phyloP scores from a whole-genome alignment of 2,329 filamentous ascomycete species.

The Rachicladosporium sp. region DNA sequence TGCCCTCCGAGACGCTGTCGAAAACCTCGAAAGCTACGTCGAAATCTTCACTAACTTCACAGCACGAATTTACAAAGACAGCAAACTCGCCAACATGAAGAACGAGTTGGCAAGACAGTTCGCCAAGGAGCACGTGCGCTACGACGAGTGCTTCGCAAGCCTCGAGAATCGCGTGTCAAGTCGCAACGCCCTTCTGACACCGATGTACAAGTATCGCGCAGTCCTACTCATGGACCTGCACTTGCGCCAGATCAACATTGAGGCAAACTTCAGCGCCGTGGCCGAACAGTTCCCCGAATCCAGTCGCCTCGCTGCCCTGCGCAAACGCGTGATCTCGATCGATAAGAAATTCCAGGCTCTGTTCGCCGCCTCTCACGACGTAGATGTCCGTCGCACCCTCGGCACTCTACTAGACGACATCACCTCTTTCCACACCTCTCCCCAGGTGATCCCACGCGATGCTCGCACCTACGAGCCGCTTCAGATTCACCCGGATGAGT shows the following conservation, averaged over 20 bases:
- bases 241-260: conserved; percentile 16
- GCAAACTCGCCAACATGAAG: not conserved
- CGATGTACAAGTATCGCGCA: not conserved
- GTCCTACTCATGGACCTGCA: conserved; percentile 9
- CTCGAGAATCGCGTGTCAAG: not conserved
- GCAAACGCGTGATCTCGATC: conserved; percentile 5
- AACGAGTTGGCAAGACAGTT: not conserved
- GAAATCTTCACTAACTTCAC: not conserved
- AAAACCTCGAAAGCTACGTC: conserved; percentile 1
- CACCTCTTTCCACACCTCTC: conserved; percentile 10
- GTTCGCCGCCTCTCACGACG: conserved; percentile 1
- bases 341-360: not conserved
- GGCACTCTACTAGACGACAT: conserved; percentile 10
- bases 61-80: not conserved
- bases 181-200: not conserved
- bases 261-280: conserved; percentile 14
- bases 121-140: not conserved
- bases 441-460: conserved; percentile 49
- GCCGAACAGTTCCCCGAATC: conserved; percentile 3
- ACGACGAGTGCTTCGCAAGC: not conserved
- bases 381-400: not conserved
- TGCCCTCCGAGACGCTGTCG: conserved; percentile 4
- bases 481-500: conserved; percentile 44
- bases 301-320: conserved; percentile 2
- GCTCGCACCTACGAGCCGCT: conserved; percentile 60